Conservation (phyloP, 2,329 filamentous ascomycete species). For the Cercospora nicotianae region DNA sequence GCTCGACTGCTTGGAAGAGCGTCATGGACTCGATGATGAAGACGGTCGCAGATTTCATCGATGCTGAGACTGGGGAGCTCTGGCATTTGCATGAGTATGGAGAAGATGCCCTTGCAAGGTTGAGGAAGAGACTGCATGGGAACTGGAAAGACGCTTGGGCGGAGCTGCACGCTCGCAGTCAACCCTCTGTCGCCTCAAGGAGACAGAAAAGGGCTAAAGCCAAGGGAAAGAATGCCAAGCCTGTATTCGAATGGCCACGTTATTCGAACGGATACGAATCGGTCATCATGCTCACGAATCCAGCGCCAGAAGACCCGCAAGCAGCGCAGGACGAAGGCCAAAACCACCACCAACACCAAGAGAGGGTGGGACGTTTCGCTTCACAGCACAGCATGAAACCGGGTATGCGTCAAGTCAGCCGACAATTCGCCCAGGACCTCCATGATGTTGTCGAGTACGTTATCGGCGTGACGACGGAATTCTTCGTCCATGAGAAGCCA, state of each 20-base stretch:
- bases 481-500: background rate
- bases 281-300: background rate
- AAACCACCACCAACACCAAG: background rate
- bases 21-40: slow-evolving; percentile 1
- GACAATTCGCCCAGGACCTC: background rate
- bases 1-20: background rate
- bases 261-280: background rate
- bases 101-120: background rate
- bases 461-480: background rate
- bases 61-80: background rate
- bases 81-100: background rate
- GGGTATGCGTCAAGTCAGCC: too few relatives aligned
- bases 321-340: background rate
- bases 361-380: background rate
- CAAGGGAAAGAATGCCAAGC: background rate
- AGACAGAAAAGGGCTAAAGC: background rate
- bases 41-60: background rate
- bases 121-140: background rate
- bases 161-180: background rate
- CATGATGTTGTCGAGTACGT: background rate
- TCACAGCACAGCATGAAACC: background rate
- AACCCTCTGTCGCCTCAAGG: background rate
- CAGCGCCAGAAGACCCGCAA: background rate
- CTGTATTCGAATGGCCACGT: background rate
- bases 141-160: background rate